Percentiles rank a stretch among this genome's conserved stretches.
phyloP scores from a whole-genome alignment of 352 stramenopile genomes.

The Phytophthora litchii region DNA sequence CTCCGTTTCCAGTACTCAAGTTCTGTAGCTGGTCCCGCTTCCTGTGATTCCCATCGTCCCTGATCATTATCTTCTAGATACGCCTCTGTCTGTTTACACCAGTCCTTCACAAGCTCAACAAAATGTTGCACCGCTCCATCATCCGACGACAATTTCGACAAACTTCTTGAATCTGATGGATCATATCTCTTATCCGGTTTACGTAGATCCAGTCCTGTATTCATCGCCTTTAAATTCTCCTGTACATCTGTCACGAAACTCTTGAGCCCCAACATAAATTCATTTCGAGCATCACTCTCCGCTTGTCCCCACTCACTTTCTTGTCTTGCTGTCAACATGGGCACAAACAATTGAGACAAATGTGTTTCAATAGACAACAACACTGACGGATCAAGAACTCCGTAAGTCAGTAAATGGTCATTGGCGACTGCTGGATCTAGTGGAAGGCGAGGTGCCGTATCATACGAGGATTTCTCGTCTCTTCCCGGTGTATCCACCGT shows the following conservation, averaged over 20 bases:
- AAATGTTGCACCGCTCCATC: conserved; percentile 82
- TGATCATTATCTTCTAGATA: conserved; percentile 89
- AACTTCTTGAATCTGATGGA: conserved; percentile 61
- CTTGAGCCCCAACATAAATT: conserved; percentile 86
- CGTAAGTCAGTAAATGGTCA: conserved; percentile 73
- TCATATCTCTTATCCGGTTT: conserved; percentile 89
- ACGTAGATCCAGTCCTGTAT: conserved; percentile 83
- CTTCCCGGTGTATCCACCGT: conserved; percentile 12
- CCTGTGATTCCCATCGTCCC: conserved; percentile 77
- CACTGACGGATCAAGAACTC: conserved; percentile 72
- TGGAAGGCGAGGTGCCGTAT: conserved; percentile 22
- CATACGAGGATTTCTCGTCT: conserved; percentile 17
- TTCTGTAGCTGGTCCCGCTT: conserved; percentile 82
- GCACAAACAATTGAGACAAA: conserved; percentile 75
- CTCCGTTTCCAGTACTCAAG: conserved; percentile 89
- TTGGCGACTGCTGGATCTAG: conserved; percentile 71
- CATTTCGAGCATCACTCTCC: conserved; percentile 66
- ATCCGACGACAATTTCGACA: conserved; percentile 74
- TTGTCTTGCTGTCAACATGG: conserved; percentile 44
- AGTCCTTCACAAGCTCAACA: conserved; percentile 88
- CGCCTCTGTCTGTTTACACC: conserved; percentile 87
- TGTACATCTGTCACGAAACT: conserved; percentile 87
- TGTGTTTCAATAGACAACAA: conserved; percentile 75
- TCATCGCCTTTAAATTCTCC: conserved; percentile 91
- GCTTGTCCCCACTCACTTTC: conserved; percentile 71